phyloP scores from a whole-genome alignment of 2,329 filamentous ascomycete genomes.

The Cladosporium cucumerinum region DNA sequence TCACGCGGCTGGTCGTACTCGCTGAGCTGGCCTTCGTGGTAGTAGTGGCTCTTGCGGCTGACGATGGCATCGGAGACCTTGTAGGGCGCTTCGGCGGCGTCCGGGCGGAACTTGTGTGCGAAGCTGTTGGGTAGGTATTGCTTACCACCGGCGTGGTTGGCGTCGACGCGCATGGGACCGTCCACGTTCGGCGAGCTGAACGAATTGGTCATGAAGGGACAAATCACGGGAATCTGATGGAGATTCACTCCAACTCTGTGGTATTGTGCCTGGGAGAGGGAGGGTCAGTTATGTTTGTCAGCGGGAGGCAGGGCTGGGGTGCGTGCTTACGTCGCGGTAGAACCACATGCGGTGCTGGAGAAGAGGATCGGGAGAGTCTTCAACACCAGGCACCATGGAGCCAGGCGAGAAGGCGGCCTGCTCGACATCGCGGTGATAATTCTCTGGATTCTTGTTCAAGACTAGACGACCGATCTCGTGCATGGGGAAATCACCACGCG shows the following conservation, averaged over 20 bases:
- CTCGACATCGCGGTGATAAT: slow-evolving; percentile 52
- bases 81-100: slow-evolving; percentile 51
- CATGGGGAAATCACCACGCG: slow-evolving; percentile 47
- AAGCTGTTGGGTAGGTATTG: slow-evolving; percentile 54
- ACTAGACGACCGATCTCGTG: slow-evolving; percentile 50
- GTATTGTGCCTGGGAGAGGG: slow-evolving; percentile 43
- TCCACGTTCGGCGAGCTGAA: slow-evolving; percentile 50
- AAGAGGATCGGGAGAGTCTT: slow-evolving; percentile 47
- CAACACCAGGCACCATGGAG: slow-evolving; percentile 51
- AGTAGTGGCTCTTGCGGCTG: slow-evolving; percentile 53
- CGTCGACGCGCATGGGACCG: slow-evolving; percentile 48
- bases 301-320: too few species aligned
- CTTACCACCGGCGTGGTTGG: slow-evolving; percentile 48
- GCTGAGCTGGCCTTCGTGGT: slow-evolving; percentile 52
- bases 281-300: background rate
- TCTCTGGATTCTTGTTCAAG: slow-evolving; percentile 54
- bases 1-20: slow-evolving; percentile 53
- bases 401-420: slow-evolving; percentile 52
- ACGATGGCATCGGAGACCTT: slow-evolving; percentile 49
- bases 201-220: slow-evolving; percentile 49
- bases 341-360: slow-evolving; percentile 51
- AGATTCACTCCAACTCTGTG: slow-evolving; percentile 53
- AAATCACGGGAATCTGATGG: slow-evolving; percentile 49
- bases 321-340: slow-evolving; percentile 30
- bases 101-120: slow-evolving; percentile 50